These are phyloP conservation scores for Cystoisospora suis DNA, from an alignment of 169 alveolate genomes.

Conservation along the genomic window DNA sequence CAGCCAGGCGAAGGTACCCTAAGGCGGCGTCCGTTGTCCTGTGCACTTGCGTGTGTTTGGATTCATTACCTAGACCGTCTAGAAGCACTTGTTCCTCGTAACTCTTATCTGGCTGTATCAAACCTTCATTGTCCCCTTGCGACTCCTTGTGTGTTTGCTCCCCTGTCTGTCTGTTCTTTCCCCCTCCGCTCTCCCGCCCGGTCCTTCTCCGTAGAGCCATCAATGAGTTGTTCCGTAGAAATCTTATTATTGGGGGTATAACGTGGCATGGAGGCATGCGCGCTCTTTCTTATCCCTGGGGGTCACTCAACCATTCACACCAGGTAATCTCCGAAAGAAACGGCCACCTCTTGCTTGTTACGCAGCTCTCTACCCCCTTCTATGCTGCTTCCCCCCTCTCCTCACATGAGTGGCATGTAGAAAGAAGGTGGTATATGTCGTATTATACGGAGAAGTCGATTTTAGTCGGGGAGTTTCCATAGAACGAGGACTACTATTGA, in stretches of 20 bases:
- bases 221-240: constrained; percentile 62
- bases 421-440: no score
- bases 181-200: not conserved
- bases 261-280: constrained; percentile 87
- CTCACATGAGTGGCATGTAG: not conserved
- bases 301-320: constrained; percentile 73
- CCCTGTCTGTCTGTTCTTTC: not conserved
- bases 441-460: no score
- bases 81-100: no score
- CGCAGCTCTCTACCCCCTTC: not conserved
- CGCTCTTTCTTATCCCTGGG: constrained; percentile 84
- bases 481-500: no score
- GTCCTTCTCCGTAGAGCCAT: constrained; percentile 64
- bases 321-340: not conserved
- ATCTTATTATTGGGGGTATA: constrained; percentile 70
- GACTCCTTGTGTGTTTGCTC: not conserved
- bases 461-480: no score
- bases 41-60: no score
- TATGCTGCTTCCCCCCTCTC: not conserved
- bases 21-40: no score
- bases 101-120: not conserved
- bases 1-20: no score
- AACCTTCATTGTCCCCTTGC: not conserved
- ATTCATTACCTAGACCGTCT: no score
- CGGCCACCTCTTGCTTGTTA: not conserved